Percentiles rank a stretch among this genome's conserved stretches.
Conservation (phyloP, 495 filamentous ascomycete genomes). For the Amorphotheca resinae region DNA sequence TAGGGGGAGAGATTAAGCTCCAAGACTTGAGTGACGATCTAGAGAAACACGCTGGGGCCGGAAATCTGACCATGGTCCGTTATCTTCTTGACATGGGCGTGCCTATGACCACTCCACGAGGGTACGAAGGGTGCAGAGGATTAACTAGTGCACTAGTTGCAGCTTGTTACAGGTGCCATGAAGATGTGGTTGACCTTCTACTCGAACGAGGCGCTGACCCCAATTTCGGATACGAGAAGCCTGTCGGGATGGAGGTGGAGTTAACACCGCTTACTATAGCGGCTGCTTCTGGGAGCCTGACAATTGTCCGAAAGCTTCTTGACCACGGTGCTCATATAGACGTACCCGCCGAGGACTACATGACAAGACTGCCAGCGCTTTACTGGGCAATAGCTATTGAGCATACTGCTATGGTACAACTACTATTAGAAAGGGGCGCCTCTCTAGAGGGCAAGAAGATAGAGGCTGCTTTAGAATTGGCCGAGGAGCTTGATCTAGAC, state of each 20-base stretch:
- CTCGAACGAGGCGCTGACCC: slow-evolving; percentile 6
- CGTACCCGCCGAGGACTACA: not conserved
- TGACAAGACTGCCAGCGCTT: not conserved
- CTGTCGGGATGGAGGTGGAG: not conserved
- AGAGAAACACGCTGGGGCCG: not conserved
- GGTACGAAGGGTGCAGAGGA: too few species aligned
- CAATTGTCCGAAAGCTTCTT: slow-evolving; percentile 11
- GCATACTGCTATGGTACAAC: slow-evolving; percentile 14
- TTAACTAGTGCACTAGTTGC: not conserved
- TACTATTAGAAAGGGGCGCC: not conserved
- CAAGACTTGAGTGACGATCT: not conserved
- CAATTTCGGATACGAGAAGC: slow-evolving; percentile 1
- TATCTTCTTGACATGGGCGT: slow-evolving; percentile 6
- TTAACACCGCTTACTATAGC: not conserved
- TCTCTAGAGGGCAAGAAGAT: not conserved
- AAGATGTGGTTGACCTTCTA: slow-evolving; percentile 9
- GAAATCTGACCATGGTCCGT: slow-evolving; percentile 8
- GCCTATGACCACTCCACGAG: not conserved
- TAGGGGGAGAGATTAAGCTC: not conserved
- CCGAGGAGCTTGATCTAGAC: slow-evolving; percentile 1
- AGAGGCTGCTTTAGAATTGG: not conserved
- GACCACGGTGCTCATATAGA: slow-evolving; percentile 6
- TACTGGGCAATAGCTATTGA: slow-evolving; percentile 4
- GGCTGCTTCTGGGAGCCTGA: slow-evolving; percentile 10
- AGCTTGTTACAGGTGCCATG: slow-evolving; percentile 5